These are phyloP conservation scores for Penicillium odoratum DNA, from an alignment of 495 filamentous ascomycete genomes.

Conservation along the genomic window DNA sequence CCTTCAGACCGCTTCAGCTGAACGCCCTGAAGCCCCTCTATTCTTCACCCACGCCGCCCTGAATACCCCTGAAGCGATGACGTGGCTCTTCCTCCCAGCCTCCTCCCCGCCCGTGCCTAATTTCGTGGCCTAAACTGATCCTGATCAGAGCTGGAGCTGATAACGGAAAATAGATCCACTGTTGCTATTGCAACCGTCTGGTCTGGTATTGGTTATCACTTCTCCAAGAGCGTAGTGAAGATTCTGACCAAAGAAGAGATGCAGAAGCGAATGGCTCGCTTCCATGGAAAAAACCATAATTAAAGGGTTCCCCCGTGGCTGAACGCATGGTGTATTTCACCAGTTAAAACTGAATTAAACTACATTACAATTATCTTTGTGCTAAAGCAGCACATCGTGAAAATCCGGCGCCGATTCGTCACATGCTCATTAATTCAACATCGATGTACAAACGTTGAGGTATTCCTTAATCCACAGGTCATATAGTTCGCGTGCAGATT, in stretches of 20 bases:
- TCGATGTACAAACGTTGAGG: too few species aligned
- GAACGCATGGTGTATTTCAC: too few species aligned
- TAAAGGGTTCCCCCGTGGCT: not conserved
- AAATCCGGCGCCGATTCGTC: too few species aligned
- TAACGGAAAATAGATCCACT: slow-evolving; percentile 4
- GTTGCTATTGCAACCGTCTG: slow-evolving; percentile 1
- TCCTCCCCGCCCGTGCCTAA: not conserved
- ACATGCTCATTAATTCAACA: too few species aligned
- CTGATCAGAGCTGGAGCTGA: not conserved
- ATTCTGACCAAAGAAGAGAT: slow-evolving; percentile 6
- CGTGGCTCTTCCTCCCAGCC: not conserved
- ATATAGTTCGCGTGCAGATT: too few species aligned
- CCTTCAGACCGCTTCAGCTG: slow-evolving; percentile 16
- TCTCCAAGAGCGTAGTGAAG: slow-evolving; percentile 4
- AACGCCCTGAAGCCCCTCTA: not conserved
- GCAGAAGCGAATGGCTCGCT: slow-evolving; percentile 4
- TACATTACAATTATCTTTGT: too few species aligned
- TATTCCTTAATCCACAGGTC: too few species aligned
- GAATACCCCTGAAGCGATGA: slow-evolving; percentile 5
- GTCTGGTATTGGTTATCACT: slow-evolving; percentile 5
- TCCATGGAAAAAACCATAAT: slow-evolving; percentile 1
- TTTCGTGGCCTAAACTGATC: slow-evolving; percentile 5
- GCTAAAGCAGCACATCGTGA: too few species aligned
- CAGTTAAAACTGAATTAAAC: too few species aligned
- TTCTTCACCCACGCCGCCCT: not conserved